Percentiles rank a stretch among this genome's conserved stretches.
Conservation (phyloP, 805 yeast species). For the Yarrowia sp. region DNA sequence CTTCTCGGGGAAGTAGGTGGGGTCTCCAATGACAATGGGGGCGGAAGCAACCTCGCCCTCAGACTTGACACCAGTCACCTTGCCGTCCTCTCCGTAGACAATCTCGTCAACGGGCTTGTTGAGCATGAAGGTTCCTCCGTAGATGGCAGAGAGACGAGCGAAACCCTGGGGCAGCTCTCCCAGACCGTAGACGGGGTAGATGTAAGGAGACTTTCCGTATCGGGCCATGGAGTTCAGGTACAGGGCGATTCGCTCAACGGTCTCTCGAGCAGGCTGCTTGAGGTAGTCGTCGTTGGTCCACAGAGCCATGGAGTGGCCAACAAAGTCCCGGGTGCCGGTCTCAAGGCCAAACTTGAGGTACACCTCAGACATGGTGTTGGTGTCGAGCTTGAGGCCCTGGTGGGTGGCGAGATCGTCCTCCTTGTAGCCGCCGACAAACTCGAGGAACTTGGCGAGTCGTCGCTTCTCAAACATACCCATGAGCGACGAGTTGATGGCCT, state of each 20-base stretch:
- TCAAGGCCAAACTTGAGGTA: slow-evolving; percentile 90
- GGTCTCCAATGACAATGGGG: slow-evolving; percentile 94
- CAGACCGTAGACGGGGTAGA: slow-evolving; percentile 93
- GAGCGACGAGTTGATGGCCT: slow-evolving; percentile 87
- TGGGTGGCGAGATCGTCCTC: slow-evolving; percentile 83
- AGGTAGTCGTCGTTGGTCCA: slow-evolving; percentile 93
- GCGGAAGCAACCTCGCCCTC: slow-evolving; percentile 93
- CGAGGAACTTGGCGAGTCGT: slow-evolving; percentile 89
- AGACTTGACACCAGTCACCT: slow-evolving; percentile 84
- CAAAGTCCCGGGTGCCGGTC: slow-evolving; percentile 90
- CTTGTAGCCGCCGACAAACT: slow-evolving; percentile 80
- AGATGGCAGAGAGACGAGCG: slow-evolving; percentile 94
- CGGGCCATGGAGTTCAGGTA: slow-evolving; percentile 91
- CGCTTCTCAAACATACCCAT: slow-evolving; percentile 97
- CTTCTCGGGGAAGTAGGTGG: slow-evolving; percentile 91
- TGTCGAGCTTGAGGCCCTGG: slow-evolving; percentile 81
- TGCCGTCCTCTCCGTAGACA: slow-evolving; percentile 71
- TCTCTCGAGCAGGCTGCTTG: slow-evolving; percentile 87
- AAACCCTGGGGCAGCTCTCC: slow-evolving; percentile 99
- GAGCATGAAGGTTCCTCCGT: slow-evolving; percentile 98
- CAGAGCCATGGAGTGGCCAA: slow-evolving; percentile 98
- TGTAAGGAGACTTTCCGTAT: slow-evolving; percentile 95
- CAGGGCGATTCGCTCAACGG: slow-evolving; percentile 82
- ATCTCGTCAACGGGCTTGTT: slow-evolving; percentile 95
- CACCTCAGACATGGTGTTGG: slow-evolving; percentile 88